phyloP scores from a whole-genome alignment of 1,284 basidiomycete genomes.

The Kwoniella shivajii region DNA sequence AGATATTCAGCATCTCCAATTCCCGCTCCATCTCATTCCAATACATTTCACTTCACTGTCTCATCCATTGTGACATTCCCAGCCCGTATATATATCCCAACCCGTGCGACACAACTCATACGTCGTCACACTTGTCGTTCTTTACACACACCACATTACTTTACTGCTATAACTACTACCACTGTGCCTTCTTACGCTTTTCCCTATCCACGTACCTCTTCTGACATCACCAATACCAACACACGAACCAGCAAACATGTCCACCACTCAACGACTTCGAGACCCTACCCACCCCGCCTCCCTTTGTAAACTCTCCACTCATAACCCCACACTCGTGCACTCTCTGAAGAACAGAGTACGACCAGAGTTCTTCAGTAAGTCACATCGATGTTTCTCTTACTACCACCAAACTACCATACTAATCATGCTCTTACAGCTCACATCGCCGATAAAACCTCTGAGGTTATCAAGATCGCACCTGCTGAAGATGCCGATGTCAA shows the following conservation, averaged over 20 bases:
- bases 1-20: neutral
- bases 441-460: constrained; percentile 48
- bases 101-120: constrained; percentile 15
- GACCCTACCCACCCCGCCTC: constrained; percentile 60
- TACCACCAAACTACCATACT: constrained; percentile 12
- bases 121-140: constrained; percentile 16
- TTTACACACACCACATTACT: constrained; percentile 11
- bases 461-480: constrained; percentile 46
- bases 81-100: constrained; percentile 5
- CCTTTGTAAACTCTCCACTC: constrained; percentile 65
- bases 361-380: constrained; percentile 69
- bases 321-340: constrained; percentile 66
- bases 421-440: constrained; percentile 52
- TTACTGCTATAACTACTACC: constrained; percentile 10
- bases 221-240: constrained; percentile 1
- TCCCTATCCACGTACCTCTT: neutral
- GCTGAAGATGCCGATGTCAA: constrained; percentile 20
- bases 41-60: constrained; percentile 4
- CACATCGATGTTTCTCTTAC: constrained; percentile 37
- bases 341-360: constrained; percentile 45
- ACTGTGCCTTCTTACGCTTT: neutral
- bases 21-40: constrained; percentile 4
- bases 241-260: constrained; percentile 7
- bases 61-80: constrained; percentile 10
- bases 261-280: constrained; percentile 19